Evolutionary conservation across 129 eudicot species (phyloP), one percentile per base, ranked within the genome.

Genomic region (Heracleum sosnowskyi): DNA sequence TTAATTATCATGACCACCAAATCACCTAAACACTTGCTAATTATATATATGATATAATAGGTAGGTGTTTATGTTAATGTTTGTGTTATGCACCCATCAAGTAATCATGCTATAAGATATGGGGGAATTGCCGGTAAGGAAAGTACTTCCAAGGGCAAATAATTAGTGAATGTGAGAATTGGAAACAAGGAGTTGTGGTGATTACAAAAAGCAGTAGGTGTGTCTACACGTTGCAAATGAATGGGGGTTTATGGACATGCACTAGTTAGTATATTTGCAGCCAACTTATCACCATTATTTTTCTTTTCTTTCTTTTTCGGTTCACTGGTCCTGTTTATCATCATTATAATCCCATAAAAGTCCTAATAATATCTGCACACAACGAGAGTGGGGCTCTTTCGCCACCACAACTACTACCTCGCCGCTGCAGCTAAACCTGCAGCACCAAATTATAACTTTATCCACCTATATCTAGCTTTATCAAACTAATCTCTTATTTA

Each of bases 221-320:
- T 60, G 68, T n/a, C 33, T 26, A 60, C 68, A 60, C 68, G 68
- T 60, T 60, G 68, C 68, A 60, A 60, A 60, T 60, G 68, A 60
- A 60, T 60, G 68, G 68, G 68, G 68, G 68, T 60, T 60, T 26
- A 60, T 60, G 68, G 68, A 60, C 68, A n/a, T n/a, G 68, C 68
- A 60, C 68, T 60, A 60, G 68, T 47, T n/a, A n/a, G 3, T 55
- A n/a, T n/a, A 60, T 60, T n/a, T n/a, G 68, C 33, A n/a, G 68
- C 33, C 68, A 60, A 60, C 33, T 2, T 60, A 26, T 4, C 68
- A 60, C 68, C 68, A 60, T 60, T 60, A 3, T 16, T 60, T 26
- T 57, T 2, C 66, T n/a, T 57, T 60, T 60, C 68, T n/a, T 60
- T n/a, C n/a, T n/a, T 26, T 60, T n/a, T 26, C 68, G 26, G 1